Percentiles rank a stretch among this genome's conserved stretches.
Evolutionary conservation across 805 yeast genomes (phyloP).

Genomic region (Ogataea parapolymorpha): DNA sequence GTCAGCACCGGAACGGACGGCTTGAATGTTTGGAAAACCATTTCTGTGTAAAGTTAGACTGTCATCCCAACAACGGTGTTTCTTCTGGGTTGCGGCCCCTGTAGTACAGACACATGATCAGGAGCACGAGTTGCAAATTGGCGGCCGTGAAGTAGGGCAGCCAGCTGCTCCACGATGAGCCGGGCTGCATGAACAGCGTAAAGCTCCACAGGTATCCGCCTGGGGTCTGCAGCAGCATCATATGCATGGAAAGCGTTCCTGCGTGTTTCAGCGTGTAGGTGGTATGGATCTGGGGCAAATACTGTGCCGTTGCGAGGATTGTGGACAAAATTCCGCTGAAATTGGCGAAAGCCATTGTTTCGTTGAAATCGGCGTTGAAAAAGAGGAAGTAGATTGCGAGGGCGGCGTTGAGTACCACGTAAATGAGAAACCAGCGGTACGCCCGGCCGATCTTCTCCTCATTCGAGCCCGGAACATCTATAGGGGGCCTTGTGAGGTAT

Average conservation of each 20-base stretch:
- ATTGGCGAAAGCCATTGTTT: constrained; percentile 45
- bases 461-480: constrained; percentile 45
- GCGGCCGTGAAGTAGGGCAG: constrained; percentile 75
- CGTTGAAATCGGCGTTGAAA: constrained; percentile 12
- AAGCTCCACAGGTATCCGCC: constrained; percentile 82
- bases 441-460: constrained; percentile 39
- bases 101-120: constrained; percentile 60
- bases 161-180: constrained; percentile 86
- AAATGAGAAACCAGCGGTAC: constrained; percentile 40
- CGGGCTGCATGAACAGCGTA: constrained; percentile 67
- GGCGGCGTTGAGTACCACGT: constrained; percentile 33
- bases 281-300: constrained; percentile 74
- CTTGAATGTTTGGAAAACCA: constrained; percentile 91
- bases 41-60: constrained; percentile 59
- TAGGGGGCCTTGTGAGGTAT: constrained; percentile 41
- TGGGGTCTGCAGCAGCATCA: constrained; percentile 87
- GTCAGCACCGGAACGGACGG: constrained; percentile 97
- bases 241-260: constrained; percentile 72
- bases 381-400: constrained; percentile 34
- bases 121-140: constrained; percentile 55
- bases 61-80: constrained; percentile 1
- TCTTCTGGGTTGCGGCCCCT: constrained; percentile 2
- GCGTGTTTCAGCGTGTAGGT: constrained; percentile 69
- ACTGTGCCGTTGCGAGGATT: constrained; percentile 61
- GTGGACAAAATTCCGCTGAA: constrained; percentile 65